Conservation (phyloP, 148 eudicot species). For the Cornus florida region DNA sequence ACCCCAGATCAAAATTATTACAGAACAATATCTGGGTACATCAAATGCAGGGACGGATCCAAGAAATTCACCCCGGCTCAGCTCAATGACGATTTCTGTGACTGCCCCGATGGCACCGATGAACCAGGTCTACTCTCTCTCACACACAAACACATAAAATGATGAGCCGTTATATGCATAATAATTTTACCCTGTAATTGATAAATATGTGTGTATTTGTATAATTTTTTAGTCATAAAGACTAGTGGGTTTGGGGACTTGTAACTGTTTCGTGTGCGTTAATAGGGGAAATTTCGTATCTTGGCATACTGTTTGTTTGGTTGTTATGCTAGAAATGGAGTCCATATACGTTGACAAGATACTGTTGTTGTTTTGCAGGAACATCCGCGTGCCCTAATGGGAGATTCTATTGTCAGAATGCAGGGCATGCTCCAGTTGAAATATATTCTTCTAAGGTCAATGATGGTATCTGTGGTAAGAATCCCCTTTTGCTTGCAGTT, state of each 20-base stretch:
- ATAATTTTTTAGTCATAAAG: neutral
- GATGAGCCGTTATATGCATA: neutral
- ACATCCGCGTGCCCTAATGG: conserved; percentile 97
- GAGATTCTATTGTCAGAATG: conserved; percentile 77
- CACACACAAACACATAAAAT: neutral
- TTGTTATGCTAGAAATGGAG: neutral
- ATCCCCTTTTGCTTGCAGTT: neutral
- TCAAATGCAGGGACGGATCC: conserved; percentile 90
- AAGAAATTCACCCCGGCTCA: conserved; percentile 58
- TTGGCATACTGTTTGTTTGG: conserved; percentile 10
- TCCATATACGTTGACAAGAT: neutral
- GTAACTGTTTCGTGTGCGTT: neutral
- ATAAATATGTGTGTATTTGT: neutral
- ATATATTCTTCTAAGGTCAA: conserved; percentile 86
- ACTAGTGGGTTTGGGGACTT: neutral
- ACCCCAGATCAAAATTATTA: conserved; percentile 63
- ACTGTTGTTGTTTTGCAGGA: conserved; percentile 53
- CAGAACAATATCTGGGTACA: conserved; percentile 31
- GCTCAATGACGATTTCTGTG: conserved; percentile 91
- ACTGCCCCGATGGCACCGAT: conserved; percentile 86
- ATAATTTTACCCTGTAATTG: too few species aligned
- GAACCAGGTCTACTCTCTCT: conserved; percentile 63
- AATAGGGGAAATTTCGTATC: neutral
- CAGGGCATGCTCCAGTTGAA: conserved; percentile 69
- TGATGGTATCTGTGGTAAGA: conserved; percentile 97